Evolutionary conservation across 1,284 basidiomycete species (phyloP), one percentile per base, ranked within the genome.

Genomic region (Fomes fomentarius): DNA sequence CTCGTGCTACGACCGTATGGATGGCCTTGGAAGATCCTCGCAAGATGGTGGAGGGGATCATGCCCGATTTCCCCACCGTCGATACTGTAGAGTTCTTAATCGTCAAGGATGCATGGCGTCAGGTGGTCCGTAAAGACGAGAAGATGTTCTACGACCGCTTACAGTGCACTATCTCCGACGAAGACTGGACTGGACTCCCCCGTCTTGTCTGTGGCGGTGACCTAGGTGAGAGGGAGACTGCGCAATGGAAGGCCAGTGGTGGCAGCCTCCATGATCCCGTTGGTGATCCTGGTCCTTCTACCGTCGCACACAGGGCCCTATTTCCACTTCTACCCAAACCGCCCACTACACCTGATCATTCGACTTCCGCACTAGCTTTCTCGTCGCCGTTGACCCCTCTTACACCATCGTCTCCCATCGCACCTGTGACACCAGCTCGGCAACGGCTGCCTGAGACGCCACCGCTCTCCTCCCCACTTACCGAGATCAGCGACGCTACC

Each of bases 81-180:
- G 35, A 49, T 10, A 10, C 1, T 10, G 9, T n/a, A 8, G 19
- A 33, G 0, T 19, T 37, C 9, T 38, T 31, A 3, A 19, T 56
- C 40, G 25, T 63, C 46, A 63, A 63, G 49, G 62, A 63, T 8
- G 42, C 59, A 2, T 61, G 62, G 59, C 51, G 54, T 0, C 52
- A 56, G 39, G 6, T 52, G 2, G 28, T 47, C 1, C 47, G 53
- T 0, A 34, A 19, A 1, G 35, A 51, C 0, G 62, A 61, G 48
- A 37, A 11, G 10, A 26, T 19, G 0, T 59, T 57, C 52, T 60
- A 61, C 28, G 25, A 42, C 4, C 53, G 55, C 0, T 43, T 61
- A 2, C n/a, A 34, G 21, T 6, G 5, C 12, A 3, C 12, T n/a
- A 40, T 54, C 9, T 31, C 44, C 0, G 7, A 43, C 1, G 38